phyloP scores from a whole-genome alignment of 495 filamentous ascomycete species.

The Beverwykella pulmonaria region DNA sequence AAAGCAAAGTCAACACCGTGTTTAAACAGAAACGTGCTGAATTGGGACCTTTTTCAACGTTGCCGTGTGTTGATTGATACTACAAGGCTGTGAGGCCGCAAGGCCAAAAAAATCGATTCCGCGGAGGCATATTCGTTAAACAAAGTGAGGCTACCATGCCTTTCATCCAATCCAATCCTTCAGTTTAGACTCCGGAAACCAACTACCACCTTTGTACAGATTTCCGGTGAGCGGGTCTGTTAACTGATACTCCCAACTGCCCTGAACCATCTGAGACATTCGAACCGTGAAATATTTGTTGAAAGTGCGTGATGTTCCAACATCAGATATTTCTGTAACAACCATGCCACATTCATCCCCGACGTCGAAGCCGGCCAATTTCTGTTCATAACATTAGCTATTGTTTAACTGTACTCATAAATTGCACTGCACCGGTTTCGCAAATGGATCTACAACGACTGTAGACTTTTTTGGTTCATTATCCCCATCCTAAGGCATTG shows the following conservation, averaged over 20 bases:
- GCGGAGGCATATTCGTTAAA: neutral
- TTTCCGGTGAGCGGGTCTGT: conserved; percentile 9
- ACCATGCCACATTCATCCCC: conserved; percentile 10
- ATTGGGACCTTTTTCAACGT: neutral
- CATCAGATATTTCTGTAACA: neutral
- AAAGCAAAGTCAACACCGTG: neutral
- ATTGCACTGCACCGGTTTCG: neutral
- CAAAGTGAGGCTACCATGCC: neutral
- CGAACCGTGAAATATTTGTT: conserved; percentile 15
- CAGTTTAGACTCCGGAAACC: conserved; percentile 18
- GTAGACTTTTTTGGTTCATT: neutral
- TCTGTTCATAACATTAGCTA: neutral
- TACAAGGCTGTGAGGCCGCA: neutral
- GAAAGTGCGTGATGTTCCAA: neutral
- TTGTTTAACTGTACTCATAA: neutral
- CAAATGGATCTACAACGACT: neutral
- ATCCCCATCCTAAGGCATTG: neutral
- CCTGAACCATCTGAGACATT: neutral
- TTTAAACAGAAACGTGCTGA: neutral
- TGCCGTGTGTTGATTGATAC: neutral
- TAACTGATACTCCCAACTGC: conserved; percentile 32
- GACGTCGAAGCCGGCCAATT: neutral
- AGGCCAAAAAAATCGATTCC: neutral
- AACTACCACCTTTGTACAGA: conserved; percentile 6
- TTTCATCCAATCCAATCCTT: neutral